Evolutionary conservation across 2,329 filamentous ascomycete species (phyloP), one percentile per base, ranked within the genome.

Genomic region (Biscogniauxia sp.): DNA sequence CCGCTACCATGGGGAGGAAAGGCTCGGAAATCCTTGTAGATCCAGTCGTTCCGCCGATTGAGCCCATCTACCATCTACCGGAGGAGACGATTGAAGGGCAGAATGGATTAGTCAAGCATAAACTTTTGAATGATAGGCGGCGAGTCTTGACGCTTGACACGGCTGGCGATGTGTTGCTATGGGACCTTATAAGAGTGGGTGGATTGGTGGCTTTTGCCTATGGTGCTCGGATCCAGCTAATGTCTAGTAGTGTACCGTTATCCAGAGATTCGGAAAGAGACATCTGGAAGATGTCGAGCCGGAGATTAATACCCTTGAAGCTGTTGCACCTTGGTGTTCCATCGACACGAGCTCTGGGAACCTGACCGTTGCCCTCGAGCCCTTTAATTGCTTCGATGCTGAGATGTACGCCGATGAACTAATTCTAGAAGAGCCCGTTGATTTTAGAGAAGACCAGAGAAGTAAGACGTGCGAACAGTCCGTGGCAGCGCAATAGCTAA

Each of bases 341-440:
- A 90, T 98, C 57, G 93, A 99, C 71, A 93, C 94, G 20, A 89
- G 94, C 68, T 98, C 94, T 4, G 95, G 95, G 41, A 92, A 91
- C 64, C 80, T 99, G 58, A 94, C 93, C 1, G 94, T 97, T 2
- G 89, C 96, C 19, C 77, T 99, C 19, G 95, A 99, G 72, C 92
- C 93, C 50, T 96, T 95, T 70, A 96, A 96, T 68, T 97, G 93
- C 74, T 99, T 99, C 69, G 95, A 99, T 76, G 95, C 93, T 17
- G 95, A 99, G 72, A 90, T 97, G 75, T 99, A 99, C 73, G 94
- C 93, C 0, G 95, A 99, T 73, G 93, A 98, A 76, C 79, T 96
- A 41, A 81, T 88, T 50, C 68, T 94, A 58, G 84, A 90, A 11
- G 88, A 92, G 64, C 80, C 85, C n/a, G 80, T 90, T 19, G 89